Evolutionary conservation across 1,284 basidiomycete genomes (phyloP).

Genomic region (Anthracocystis setariae): DNA sequence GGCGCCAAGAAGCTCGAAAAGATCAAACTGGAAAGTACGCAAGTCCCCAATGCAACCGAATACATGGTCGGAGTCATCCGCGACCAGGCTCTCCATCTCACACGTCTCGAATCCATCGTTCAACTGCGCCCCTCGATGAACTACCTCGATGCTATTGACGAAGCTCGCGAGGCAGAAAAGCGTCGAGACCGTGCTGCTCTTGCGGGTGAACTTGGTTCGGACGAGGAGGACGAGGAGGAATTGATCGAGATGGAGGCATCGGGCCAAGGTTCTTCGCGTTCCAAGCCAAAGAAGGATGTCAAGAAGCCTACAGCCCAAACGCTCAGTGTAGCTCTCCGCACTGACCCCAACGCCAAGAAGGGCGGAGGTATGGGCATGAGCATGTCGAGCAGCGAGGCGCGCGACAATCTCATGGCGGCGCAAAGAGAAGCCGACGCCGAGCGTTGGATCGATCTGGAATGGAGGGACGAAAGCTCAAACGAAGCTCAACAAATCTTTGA

Average conservation of each 20-base stretch:
- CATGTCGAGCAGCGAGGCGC: constrained; percentile 34
- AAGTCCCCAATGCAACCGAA: constrained; percentile 61
- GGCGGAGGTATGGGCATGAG: constrained; percentile 33
- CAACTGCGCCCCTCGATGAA: constrained; percentile 66
- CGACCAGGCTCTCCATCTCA: constrained; percentile 62
- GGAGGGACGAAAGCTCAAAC: constrained; percentile 47
- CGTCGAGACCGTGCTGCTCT: constrained; percentile 53
- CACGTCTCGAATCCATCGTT: constrained; percentile 55
- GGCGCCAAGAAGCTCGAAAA: constrained; percentile 57
- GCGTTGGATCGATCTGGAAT: constrained; percentile 65
- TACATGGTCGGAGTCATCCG: constrained; percentile 65
- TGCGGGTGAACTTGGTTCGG: constrained; percentile 43
- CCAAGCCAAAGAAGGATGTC: constrained; percentile 43
- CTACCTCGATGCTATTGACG: constrained; percentile 63
- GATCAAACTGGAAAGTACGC: constrained; percentile 58
- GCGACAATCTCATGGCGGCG: constrained; percentile 54
- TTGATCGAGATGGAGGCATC: constrained; percentile 49
- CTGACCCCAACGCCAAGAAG: constrained; percentile 36
- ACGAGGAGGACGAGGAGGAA: constrained; percentile 54
- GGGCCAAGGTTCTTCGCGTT: constrained; percentile 28
- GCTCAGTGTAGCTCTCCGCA: constrained; percentile 59
- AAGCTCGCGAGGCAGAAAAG: constrained; percentile 53
- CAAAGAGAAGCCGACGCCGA: constrained; percentile 64
- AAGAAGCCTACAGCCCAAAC: constrained; percentile 47
- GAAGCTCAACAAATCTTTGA: constrained; percentile 49